Evolutionary conservation across 2,329 filamentous ascomycete genomes (phyloP).

Genomic region (Pyrenophora graminea): DNA sequence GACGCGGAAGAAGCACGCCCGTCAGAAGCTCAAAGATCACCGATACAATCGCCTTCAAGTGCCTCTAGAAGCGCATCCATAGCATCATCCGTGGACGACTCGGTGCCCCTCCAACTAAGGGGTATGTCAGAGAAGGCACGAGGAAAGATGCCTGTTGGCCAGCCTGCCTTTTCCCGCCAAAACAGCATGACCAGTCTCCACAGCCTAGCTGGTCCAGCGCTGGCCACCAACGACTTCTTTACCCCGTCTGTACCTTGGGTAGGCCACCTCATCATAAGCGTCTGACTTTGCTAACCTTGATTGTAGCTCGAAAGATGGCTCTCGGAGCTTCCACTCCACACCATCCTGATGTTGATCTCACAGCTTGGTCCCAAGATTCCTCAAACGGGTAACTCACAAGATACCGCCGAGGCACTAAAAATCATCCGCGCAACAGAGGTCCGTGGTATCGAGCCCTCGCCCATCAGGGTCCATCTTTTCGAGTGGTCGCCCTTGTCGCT

Average conservation of each 20-base stretch:
- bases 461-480: constrained; percentile 82
- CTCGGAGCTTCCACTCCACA: constrained; percentile 87
- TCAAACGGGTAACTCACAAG: constrained; percentile 49
- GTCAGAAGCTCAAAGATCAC: constrained; percentile 44
- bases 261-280: constrained; percentile 27
- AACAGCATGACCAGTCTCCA: constrained; percentile 84
- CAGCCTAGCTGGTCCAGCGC: constrained; percentile 63
- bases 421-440: constrained; percentile 66
- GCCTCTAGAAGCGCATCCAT: constrained; percentile 60
- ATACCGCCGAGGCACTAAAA: constrained; percentile 48
- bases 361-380: constrained; percentile 57
- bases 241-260: constrained; percentile 78
- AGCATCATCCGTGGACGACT: constrained; percentile 71
- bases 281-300: constrained; percentile 25
- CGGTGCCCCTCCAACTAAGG: constrained; percentile 77
- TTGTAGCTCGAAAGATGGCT: constrained; percentile 85
- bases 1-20: constrained; percentile 60
- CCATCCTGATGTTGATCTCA: constrained; percentile 76
- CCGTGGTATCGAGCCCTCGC: constrained; percentile 72
- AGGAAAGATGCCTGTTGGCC: constrained; percentile 89
- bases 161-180: constrained; percentile 82
- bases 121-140: constrained; percentile 97
- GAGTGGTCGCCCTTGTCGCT: constrained; percentile 90
- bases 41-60: constrained; percentile 48
- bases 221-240: constrained; percentile 66